Conservation (phyloP, 352 stramenopile genomes). For the Globisporangium alternatum region DNA sequence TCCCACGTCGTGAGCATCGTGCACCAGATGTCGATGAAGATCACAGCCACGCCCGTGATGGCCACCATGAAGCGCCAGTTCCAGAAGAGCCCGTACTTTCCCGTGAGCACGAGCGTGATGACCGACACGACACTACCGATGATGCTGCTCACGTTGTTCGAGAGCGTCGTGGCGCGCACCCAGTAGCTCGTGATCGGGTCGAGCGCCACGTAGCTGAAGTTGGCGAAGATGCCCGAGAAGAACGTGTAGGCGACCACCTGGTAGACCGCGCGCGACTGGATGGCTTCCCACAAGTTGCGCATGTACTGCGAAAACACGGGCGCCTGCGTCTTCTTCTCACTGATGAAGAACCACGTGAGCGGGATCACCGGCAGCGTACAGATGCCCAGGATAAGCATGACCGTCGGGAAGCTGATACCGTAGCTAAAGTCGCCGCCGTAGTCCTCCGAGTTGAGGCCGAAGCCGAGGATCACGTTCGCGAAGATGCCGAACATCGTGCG, state of each 20-base stretch:
- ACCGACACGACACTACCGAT: conserved; percentile 9
- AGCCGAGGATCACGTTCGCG: conserved; percentile 34
- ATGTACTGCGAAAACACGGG: conserved; percentile 36
- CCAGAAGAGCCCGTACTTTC: conserved; percentile 27
- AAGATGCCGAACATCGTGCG: conserved; percentile 37
- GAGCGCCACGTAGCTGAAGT: conserved; percentile 18
- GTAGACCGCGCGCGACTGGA: conserved; percentile 44
- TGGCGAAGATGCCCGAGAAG: conserved; percentile 18
- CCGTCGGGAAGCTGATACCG: conserved; percentile 29
- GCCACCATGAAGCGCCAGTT: conserved; percentile 25
- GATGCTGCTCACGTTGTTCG: conserved; percentile 16
- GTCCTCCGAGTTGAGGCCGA: conserved; percentile 38
- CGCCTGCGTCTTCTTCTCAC: conserved; percentile 34
- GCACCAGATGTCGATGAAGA: conserved; percentile 19
- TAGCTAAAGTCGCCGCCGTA: conserved; percentile 46
- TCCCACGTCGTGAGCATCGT: conserved; percentile 26
- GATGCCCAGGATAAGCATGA: conserved; percentile 35
- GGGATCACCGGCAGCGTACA: conserved; percentile 34
- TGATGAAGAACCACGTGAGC: conserved; percentile 44
- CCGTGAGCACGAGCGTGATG: conserved; percentile 15
- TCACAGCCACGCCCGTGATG: conserved; percentile 11
- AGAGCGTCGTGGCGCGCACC: conserved; percentile 14
- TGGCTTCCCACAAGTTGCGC: conserved; percentile 30
- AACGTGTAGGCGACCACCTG: conserved; percentile 41
- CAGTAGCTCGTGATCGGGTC: conserved; percentile 21